phyloP scores from a whole-genome alignment of 257 asterid species.

The Osmanthus fragrans region DNA sequence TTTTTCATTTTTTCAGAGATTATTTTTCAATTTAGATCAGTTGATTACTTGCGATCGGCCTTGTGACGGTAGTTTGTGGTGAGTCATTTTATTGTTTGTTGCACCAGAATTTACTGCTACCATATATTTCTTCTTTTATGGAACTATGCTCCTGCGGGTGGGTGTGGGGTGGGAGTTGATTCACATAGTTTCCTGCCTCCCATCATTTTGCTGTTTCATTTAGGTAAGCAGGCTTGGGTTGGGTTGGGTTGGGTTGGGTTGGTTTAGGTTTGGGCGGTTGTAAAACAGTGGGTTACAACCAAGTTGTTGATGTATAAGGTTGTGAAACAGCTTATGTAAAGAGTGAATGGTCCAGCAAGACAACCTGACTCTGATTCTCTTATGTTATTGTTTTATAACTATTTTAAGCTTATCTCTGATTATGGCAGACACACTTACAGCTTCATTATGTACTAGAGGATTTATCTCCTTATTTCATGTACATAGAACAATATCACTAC shows the following conservation, averaged over 20 bases:
- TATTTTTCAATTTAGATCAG: slow-evolving; percentile 76
- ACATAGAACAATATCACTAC: not conserved
- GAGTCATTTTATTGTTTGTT: slow-evolving; percentile 34
- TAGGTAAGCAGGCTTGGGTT: not conserved
- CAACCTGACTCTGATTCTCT: not conserved
- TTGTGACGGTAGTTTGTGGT: slow-evolving; percentile 71
- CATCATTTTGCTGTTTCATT: not conserved
- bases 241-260: not conserved
- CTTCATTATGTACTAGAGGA: not conserved
- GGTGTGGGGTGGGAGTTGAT: not conserved
- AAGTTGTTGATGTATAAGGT: not conserved
- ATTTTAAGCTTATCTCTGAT: not conserved
- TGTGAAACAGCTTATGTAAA: not conserved
- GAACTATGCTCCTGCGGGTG: not conserved
- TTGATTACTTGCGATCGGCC: slow-evolving; percentile 78
- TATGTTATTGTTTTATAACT: not conserved
- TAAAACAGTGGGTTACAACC: not conserved
- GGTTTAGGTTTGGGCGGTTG: not conserved
- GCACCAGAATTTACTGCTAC: not conserved
- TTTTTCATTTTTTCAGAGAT: slow-evolving; percentile 53
- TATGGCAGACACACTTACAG: not conserved
- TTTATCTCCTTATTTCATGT: not conserved
- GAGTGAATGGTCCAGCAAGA: not conserved
- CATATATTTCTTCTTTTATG: slow-evolving; percentile 15
- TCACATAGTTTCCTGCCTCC: not conserved